A percentile compares a stretch with the other conserved stretches of the same genome.
Evolutionary conservation across 2,329 filamentous ascomycete species (phyloP).

Genomic region (Domatiomyces catenatus): DNA sequence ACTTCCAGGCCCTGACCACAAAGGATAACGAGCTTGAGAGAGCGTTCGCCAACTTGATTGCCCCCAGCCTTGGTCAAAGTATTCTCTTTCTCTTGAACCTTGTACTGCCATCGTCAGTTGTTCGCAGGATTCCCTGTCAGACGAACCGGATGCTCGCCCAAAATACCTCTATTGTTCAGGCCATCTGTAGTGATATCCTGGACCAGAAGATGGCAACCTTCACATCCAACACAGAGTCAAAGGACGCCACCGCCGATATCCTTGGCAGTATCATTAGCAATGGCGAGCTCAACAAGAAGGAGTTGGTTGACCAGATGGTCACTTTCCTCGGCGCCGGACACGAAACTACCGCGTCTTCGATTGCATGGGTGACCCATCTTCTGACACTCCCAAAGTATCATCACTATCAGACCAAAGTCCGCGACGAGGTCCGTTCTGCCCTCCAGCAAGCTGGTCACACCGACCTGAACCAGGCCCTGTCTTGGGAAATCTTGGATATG

Average conservation of each 20-base stretch:
- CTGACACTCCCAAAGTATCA: background rate
- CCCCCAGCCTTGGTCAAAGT: background rate
- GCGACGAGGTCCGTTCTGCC: conserved; percentile 8
- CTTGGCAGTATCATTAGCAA: background rate
- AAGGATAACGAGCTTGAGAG: background rate
- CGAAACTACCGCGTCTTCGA: conserved; percentile 16
- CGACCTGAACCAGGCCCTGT: conserved; percentile 3
- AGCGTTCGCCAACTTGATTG: background rate
- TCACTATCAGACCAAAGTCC: background rate
- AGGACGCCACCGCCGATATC: background rate
- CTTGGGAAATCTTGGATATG: conserved; percentile 40
- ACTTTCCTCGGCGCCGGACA: conserved; percentile 60
- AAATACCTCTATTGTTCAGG: background rate
- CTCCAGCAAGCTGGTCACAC: conserved; percentile 43
- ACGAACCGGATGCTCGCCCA: background rate
- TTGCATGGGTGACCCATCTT: conserved; percentile 12
- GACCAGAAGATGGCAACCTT: background rate
- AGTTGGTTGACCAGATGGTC: conserved; percentile 74
- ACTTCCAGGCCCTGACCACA: background rate
- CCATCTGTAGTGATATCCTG: background rate
- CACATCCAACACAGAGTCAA: background rate
- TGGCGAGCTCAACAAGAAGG: conserved; percentile 46
- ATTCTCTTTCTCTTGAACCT: background rate
- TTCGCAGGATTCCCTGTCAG: background rate
- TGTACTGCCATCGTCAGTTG: background rate